Evolutionary conservation across 768 basidiomycete genomes (phyloP).

Genomic region (Leccinum longicurvipes): DNA sequence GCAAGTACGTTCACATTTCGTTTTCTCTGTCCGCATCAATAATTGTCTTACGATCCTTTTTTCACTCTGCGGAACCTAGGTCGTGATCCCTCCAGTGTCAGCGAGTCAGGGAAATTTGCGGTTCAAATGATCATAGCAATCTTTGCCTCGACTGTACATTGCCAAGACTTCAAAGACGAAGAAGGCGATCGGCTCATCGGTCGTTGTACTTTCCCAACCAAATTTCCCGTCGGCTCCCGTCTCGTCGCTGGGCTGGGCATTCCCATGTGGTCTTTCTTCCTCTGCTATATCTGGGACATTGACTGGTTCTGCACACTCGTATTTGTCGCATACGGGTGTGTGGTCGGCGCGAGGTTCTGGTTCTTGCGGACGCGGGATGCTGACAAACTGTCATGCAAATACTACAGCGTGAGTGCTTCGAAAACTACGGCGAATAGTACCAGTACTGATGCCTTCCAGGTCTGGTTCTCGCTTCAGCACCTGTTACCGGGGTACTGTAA

Average conservation of each 20-base stretch:
- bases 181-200: slow-evolving; percentile 35
- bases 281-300: slow-evolving; percentile 25
- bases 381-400: slow-evolving; percentile 35
- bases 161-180: slow-evolving; percentile 39
- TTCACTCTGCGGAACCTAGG: slow-evolving; percentile 14
- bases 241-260: slow-evolving; percentile 23
- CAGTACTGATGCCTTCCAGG: slow-evolving; percentile 9
- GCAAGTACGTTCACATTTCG: slow-evolving; percentile 27
- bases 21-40: neutral
- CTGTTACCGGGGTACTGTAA: slow-evolving; percentile 36
- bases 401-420: slow-evolving; percentile 33
- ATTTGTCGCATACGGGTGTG: slow-evolving; percentile 22
- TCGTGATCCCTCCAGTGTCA: slow-evolving; percentile 20
- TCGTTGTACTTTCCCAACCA: slow-evolving; percentile 43
- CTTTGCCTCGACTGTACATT: slow-evolving; percentile 35
- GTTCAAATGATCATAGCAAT: slow-evolving; percentile 31
- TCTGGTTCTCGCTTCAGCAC: slow-evolving; percentile 36
- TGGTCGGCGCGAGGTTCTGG: slow-evolving; percentile 27
- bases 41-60: neutral
- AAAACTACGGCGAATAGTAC: neutral
- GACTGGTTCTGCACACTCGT: slow-evolving; percentile 24
- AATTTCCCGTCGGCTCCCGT: slow-evolving; percentile 33
- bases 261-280: slow-evolving; percentile 29
- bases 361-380: slow-evolving; percentile 24
- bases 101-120: slow-evolving; percentile 29